Conservation (phyloP, 768 basidiomycete species). For the Phaeotremella fagi region DNA sequence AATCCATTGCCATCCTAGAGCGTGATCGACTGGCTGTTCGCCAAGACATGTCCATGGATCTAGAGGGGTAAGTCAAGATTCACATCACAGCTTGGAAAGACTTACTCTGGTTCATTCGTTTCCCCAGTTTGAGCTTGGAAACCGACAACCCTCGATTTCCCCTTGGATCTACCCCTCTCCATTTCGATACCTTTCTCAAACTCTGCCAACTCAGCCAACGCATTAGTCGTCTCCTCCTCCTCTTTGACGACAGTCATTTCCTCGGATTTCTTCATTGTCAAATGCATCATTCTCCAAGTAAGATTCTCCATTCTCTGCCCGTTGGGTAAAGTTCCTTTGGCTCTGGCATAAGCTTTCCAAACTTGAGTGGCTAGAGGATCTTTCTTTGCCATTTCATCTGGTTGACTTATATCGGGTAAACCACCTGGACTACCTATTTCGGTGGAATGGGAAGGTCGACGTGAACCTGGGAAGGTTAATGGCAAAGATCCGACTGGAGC, state of each 20-base stretch:
- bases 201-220: conserved; percentile 9
- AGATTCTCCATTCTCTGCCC: conserved; percentile 96
- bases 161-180: conserved; percentile 43
- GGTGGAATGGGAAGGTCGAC: conserved; percentile 25
- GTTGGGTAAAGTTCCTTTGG: conserved; percentile 82
- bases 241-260: conserved; percentile 23
- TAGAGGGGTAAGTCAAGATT: conserved; percentile 28
- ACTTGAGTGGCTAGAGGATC: conserved; percentile 93
- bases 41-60: conserved; percentile 38
- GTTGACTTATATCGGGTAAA: conserved; percentile 13
- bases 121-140: conserved; percentile 39
- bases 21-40: conserved; percentile 70
- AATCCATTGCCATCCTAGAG: conserved; percentile 75
- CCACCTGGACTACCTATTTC: conserved; percentile 23
- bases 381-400: conserved; percentile 52
- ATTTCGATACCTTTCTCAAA: too few species aligned
- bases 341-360: conserved; percentile 92
- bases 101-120: conserved; percentile 54
- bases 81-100: conserved; percentile 48
- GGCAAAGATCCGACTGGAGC: conserved; percentile 3
- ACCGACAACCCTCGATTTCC: conserved; percentile 45
- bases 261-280: conserved; percentile 72
- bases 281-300: conserved; percentile 97
- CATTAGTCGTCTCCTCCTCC: conserved; percentile 5
- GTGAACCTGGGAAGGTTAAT: conserved; percentile 18